Evolutionary conservation across 139 green algal species (phyloP), one percentile per base, ranked within the genome.

Genomic region (Chlorella vulgaris): DNA sequence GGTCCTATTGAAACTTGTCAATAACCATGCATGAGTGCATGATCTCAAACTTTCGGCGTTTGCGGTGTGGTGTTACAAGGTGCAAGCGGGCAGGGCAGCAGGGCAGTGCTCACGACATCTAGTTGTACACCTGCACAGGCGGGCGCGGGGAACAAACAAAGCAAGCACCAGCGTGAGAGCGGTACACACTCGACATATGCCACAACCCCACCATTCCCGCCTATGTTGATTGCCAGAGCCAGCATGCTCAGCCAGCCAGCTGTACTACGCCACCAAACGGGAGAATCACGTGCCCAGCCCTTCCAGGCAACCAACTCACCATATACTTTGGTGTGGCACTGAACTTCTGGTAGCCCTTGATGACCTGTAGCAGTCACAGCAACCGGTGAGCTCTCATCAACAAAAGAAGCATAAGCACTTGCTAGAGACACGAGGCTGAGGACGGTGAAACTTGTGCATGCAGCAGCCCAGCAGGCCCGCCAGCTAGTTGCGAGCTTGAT

Each of bases 321-420:
- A 99, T 98, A 86, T 99, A 99, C 76, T 96, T 97, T 47, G 96
- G 94, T 40, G 97, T 99, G 22, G 97, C 95, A 69, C 86, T 95
- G 87, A 99, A 99, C 89, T 99, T 99, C 83, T 98, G 91, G 89
- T 99, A 99, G 24, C 95, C 96, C 88, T 98, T 98, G 87, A 98
- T 97, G 76, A 97, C 94, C 85, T 93, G 69, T 62, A 18, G 55
- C 0, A 10, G 22, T 4, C 35, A 31, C 35, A 10, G 15, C 47
- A 55, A 15, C 47, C 47, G 47, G 47, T n/a, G n/a, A n/a, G n/a
- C n/a, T n/a, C n/a, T n/a, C n/a, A n/a, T n/a, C n/a, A n/a, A n/a
- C n/a, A n/a, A n/a, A n/a, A n/a, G n/a, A n/a, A n/a, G n/a, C n/a
- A n/a, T n/a, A n/a, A n/a, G n/a, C n/a, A n/a, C n/a, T n/a, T n/a